These are phyloP conservation scores for Leishmania arabica DNA, from an alignment of 208 protist species.

Conservation along the genomic window DNA sequence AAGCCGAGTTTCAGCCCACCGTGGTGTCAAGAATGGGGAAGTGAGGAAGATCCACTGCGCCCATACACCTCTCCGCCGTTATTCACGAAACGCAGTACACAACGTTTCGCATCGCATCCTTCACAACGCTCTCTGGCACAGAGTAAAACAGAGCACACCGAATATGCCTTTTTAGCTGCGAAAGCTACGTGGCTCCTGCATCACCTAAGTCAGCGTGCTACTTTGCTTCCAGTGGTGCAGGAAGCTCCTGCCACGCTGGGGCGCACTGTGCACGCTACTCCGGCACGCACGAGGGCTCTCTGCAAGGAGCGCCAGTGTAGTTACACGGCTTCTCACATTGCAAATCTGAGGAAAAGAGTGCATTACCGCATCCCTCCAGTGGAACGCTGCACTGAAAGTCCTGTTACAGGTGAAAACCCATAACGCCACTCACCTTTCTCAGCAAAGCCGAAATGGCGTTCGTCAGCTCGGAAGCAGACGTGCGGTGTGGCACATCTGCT, in stretches of 20 bases:
- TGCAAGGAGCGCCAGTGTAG: slow-evolving; percentile 56
- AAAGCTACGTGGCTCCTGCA: slow-evolving; percentile 26
- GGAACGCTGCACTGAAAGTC: slow-evolving; percentile 52
- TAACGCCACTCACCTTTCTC: slow-evolving; percentile 21
- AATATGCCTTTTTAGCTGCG: slow-evolving; percentile 16
- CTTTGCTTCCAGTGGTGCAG: slow-evolving; percentile 34
- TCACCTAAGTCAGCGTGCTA: neutral
- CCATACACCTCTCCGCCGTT: neutral
- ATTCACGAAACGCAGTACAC: slow-evolving; percentile 57
- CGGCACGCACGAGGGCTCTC: slow-evolving; percentile 39
- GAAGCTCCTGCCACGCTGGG: slow-evolving; percentile 29
- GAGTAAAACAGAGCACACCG: slow-evolving; percentile 20
- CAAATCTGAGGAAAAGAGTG: slow-evolving; percentile 39
- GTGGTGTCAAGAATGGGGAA: slow-evolving; percentile 53
- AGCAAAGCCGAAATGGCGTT: slow-evolving; percentile 14
- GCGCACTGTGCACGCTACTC: slow-evolving; percentile 47
- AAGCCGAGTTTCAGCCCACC: slow-evolving; percentile 51
- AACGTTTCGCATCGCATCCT: slow-evolving; percentile 57
- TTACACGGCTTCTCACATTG: neutral
- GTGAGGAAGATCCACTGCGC: slow-evolving; percentile 7
- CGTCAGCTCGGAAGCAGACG: neutral
- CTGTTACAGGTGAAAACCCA: slow-evolving; percentile 46
- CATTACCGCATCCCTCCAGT: slow-evolving; percentile 49
- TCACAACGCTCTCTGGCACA: slow-evolving; percentile 32
- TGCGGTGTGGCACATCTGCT: slow-evolving; percentile 51